Evolutionary conservation across 2,329 filamentous ascomycete species (phyloP).

Genomic region (Penicillium sp.): DNA sequence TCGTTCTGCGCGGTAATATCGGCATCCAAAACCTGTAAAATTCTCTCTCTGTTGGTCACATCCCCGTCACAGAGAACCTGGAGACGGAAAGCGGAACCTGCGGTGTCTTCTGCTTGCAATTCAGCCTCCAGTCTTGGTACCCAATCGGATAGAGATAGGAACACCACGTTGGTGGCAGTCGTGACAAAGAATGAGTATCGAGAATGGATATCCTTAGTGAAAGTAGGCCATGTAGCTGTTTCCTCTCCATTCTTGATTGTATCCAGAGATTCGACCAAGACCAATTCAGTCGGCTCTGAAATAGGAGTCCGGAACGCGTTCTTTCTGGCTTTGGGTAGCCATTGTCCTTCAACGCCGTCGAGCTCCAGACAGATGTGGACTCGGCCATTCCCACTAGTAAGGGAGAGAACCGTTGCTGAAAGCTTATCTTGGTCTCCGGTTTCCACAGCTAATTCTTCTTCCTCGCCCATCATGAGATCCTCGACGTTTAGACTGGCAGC

Average conservation of each 20-base stretch:
- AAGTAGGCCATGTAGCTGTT: conserved; percentile 49
- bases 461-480: conserved; percentile 53
- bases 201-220: conserved; percentile 55
- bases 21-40: conserved; percentile 43
- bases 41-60: conserved; percentile 49
- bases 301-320: conserved; percentile 43
- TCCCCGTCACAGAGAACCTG: conserved; percentile 54
- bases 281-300: conserved; percentile 43
- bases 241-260: conserved; percentile 32
- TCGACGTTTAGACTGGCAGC: conserved; percentile 52
- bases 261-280: conserved; percentile 47
- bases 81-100: conserved; percentile 57
- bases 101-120: conserved; percentile 50
- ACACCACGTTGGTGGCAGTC: conserved; percentile 52
- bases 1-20: conserved; percentile 25
- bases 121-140: conserved; percentile 56
- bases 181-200: conserved; percentile 61
- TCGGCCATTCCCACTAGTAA: conserved; percentile 55
- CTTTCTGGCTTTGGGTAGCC: conserved; percentile 53
- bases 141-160: conserved; percentile 58
- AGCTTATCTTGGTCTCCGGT: conserved; percentile 50
- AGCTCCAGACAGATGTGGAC: conserved; percentile 61
- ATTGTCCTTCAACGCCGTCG: conserved; percentile 61
- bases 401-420: conserved; percentile 57
- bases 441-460: conserved; percentile 45